A percentile compares a stretch with the other conserved stretches of the same genome.
phyloP scores from a whole-genome alignment of 129 eudicot species.

The Chrysanthemum lavandulifolium region DNA sequence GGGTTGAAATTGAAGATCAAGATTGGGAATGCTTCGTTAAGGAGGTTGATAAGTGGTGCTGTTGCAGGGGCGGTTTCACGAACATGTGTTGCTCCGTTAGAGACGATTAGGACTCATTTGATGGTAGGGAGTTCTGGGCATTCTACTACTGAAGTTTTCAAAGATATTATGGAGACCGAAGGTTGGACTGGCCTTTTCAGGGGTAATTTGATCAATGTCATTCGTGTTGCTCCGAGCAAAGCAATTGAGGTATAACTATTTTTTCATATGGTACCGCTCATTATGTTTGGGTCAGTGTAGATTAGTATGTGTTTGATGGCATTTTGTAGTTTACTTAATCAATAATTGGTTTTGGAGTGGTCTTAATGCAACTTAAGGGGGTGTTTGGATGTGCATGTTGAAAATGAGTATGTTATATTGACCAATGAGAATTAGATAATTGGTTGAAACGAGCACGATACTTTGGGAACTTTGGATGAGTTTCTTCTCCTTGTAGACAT shows the following conservation, averaged over 20 bases:
- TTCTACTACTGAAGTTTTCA: constrained; percentile 64
- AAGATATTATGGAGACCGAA: constrained; percentile 70
- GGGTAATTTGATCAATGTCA: constrained; percentile 82
- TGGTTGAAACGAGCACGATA: not conserved
- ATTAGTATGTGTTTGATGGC: not conserved
- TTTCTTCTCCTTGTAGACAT: too few relatives aligned
- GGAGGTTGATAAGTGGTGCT: constrained; percentile 79
- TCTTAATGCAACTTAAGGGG: not conserved
- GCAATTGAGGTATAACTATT: constrained; percentile 67
- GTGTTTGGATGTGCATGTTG: not conserved
- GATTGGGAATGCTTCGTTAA: constrained; percentile 62
- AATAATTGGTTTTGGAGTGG: not conserved
- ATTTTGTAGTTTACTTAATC: not conserved
- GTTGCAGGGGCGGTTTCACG: constrained; percentile 85
- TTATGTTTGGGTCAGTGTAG: not conserved
- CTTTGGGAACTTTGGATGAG: too few relatives aligned
- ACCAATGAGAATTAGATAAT: not conserved
- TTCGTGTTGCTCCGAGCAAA: constrained; percentile 89
- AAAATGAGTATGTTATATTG: not conserved
- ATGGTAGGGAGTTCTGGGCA: constrained; percentile 88
- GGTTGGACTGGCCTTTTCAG: constrained; percentile 88
- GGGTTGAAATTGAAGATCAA: constrained; percentile 60
- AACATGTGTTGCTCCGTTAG: constrained; percentile 80
- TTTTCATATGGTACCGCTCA: not conserved
- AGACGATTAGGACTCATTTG: constrained; percentile 85